phyloP scores from a whole-genome alignment of 495 filamentous ascomycete genomes.

The Pseudevernia furfuracea region DNA sequence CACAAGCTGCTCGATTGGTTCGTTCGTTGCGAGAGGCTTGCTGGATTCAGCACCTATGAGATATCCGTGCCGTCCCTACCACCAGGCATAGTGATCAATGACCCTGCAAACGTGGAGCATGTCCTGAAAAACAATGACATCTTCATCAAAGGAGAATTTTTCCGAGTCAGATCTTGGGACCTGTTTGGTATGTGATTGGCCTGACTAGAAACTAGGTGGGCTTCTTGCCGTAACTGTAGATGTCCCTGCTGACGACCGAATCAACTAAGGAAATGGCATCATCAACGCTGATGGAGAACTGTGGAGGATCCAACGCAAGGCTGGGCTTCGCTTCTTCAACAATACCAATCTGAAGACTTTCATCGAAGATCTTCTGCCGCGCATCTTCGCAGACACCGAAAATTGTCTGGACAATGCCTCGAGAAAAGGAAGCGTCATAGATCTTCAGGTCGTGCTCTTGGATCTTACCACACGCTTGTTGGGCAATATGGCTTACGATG shows the following conservation, averaged over 20 bases:
- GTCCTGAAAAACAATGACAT: conserved; percentile 51
- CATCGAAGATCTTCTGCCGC: conserved; percentile 47
- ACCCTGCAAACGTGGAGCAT: conserved; percentile 50
- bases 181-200: conserved; percentile 41
- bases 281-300: conserved; percentile 56
- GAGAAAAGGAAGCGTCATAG: conserved; percentile 29
- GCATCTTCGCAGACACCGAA: conserved; percentile 39
- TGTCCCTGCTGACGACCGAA: conserved; percentile 3
- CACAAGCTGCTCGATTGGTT: conserved; percentile 55
- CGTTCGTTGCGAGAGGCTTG: conserved; percentile 44
- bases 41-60: conserved; percentile 49
- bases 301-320: conserved; percentile 54
- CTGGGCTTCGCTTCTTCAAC: conserved; percentile 50
- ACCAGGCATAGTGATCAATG: conserved; percentile 51
- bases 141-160: conserved; percentile 51
- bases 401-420: conserved; percentile 29
- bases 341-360: conserved; percentile 48
- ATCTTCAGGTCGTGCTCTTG: conserved; percentile 49
- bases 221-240: not conserved
- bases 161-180: conserved; percentile 50
- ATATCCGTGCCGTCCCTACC: conserved; percentile 51
- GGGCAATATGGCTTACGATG: conserved; percentile 55
- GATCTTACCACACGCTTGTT: conserved; percentile 54
- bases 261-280: conserved; percentile 46
- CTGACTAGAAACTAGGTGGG: not conserved